Evolutionary conservation across 2,329 filamentous ascomycete genomes (phyloP), one percentile per base, ranked within the genome.

Genomic region (Diaporthe citrichinensis): DNA sequence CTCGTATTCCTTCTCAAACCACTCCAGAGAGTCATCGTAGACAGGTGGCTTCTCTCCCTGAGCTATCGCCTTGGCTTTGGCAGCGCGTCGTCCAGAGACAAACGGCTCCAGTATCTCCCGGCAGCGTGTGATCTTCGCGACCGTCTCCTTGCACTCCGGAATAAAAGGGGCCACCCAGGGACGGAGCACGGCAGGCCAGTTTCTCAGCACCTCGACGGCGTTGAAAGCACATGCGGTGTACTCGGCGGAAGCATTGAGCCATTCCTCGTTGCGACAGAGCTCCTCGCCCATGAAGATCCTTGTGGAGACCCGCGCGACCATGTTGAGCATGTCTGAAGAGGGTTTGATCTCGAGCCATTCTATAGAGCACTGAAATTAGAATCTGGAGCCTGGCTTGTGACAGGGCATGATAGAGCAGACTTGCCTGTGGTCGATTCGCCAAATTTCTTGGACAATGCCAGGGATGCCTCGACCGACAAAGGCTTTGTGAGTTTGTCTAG

Each of bases 251-350:
- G 87, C 84, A 1, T 85, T 80, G 39, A 89, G 83, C 88, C 88
- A 90, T 49, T 83, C 80, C 36, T 84, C 79, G 78, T 89, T 84
- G 12, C 86, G 85, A 79, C 86, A 88, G 20, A 88, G 78, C 4
- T 82, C 80, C 4, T 80, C 78, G 4, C 88, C 88, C 3, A 89
- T 79, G 76, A 90, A 89, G 2, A 89, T 84, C 8, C 87, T 83
- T 2, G 88, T 86, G 0, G 88, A 88, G 14, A 90, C 77, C 8
- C 87, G 86, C 14, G 87, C 86, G 10, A 91, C 84, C 7, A 88
- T 78, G 23, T 83, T 80, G 2, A 87, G 83, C 25, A 87, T 58
- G 25, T 44, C 49, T n/a, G 41, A 36, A 2, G 49, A 28, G 4
- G 61, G 55, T 4, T 39, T 74, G 39, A 74, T 17, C 23, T 69